Percentiles rank a stretch among this genome's conserved stretches.
phyloP scores from a whole-genome alignment of 106 monocot genomes.

The Hemerocallis citrina region DNA sequence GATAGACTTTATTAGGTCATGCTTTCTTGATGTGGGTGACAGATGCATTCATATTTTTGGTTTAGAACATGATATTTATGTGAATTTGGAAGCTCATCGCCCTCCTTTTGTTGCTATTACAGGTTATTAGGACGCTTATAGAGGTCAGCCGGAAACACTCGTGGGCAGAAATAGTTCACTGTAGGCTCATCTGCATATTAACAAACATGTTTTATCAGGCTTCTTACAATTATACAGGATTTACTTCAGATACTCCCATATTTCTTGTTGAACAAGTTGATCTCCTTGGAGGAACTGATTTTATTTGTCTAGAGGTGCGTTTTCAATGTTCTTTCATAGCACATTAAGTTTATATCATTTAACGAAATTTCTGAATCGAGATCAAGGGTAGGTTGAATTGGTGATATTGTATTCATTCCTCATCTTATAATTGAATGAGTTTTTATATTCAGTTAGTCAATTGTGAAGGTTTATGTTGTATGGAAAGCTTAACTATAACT shows the following conservation, averaged over 20 bases:
- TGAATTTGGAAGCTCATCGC: background rate
- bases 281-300: constrained; percentile 89
- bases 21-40: background rate
- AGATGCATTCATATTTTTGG: background rate
- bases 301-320: constrained; percentile 83
- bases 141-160: constrained; percentile 79
- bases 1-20: background rate
- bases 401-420: too few relatives aligned
- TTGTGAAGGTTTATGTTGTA: too few relatives aligned
- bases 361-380: background rate
- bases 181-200: constrained; percentile 87
- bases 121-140: constrained; percentile 83
- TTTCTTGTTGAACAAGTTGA: constrained; percentile 72
- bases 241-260: constrained; percentile 15
- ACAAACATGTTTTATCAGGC: constrained; percentile 75
- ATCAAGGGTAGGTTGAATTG: background rate
- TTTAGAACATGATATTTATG: background rate
- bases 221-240: constrained; percentile 19
- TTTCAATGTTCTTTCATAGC: constrained; percentile 4
- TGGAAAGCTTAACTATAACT: too few relatives aligned
- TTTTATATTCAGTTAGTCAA: too few relatives aligned
- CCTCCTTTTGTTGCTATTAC: constrained; percentile 5
- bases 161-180: constrained; percentile 84
- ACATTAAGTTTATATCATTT: background rate
- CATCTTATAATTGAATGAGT: too few relatives aligned